Conservation (phyloP, 108 stramenopile species). For the Mayamaea pseudoterrestris region DNA sequence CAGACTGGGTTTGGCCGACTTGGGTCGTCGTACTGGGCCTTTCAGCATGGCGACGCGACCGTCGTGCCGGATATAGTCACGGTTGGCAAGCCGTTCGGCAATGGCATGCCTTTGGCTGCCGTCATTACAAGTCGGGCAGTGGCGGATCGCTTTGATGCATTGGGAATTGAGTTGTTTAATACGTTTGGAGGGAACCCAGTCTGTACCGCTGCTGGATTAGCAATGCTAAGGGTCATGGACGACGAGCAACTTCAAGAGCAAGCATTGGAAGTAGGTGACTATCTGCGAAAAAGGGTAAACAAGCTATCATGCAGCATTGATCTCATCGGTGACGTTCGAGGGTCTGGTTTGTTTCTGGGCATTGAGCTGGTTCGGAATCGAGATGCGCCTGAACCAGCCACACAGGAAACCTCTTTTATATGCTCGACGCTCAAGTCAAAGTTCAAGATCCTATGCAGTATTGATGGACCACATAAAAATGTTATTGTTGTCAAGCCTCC, state of each 20-base stretch:
- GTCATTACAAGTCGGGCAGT: constrained; percentile 67
- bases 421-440: constrained; percentile 62
- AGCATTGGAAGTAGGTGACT: constrained; percentile 62
- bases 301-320: constrained; percentile 18
- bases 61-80: constrained; percentile 96
- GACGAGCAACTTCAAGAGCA: constrained; percentile 64
- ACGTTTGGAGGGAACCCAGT: constrained; percentile 94
- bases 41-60: constrained; percentile 52
- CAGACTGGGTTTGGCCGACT: constrained; percentile 93
- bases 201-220: constrained; percentile 76
- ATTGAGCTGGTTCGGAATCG: constrained; percentile 73
- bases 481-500: constrained; percentile 94
- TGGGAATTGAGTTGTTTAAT: constrained; percentile 94
- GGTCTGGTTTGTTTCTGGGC: constrained; percentile 88
- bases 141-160: constrained; percentile 66
- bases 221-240: constrained; percentile 74
- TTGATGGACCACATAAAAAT: constrained; percentile 85
- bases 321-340: constrained; percentile 87
- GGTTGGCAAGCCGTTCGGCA: constrained; percentile 94
- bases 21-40: constrained; percentile 85
- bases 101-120: constrained; percentile 92
- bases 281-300: constrained; percentile 37
- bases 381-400: constrained; percentile 44
- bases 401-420: constrained; percentile 61
- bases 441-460: constrained; percentile 63